A percentile compares a stretch with the other conserved stretches of the same genome.
Evolutionary conservation across 805 yeast species (phyloP).

Genomic region (Yamadazyma scolyti): DNA sequence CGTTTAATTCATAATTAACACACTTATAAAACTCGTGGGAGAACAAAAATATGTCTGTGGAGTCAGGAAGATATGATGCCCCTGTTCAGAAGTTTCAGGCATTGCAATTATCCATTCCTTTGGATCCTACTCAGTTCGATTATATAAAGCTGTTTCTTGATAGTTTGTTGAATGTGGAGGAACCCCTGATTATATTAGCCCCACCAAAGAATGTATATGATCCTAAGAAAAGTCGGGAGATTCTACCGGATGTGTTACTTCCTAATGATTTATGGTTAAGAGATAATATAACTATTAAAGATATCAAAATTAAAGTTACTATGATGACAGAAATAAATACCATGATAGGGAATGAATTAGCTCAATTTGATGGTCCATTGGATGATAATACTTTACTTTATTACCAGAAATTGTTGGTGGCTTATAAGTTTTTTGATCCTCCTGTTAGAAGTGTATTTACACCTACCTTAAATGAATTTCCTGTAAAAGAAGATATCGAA

Average conservation of each 20-base stretch:
- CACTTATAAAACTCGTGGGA: too few species aligned
- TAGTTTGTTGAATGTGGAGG: constrained; percentile 8
- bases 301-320: constrained; percentile 27
- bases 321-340: constrained; percentile 29
- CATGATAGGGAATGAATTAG: constrained; percentile 21
- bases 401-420: constrained; percentile 28
- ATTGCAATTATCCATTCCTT: constrained; percentile 5
- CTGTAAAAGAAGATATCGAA: constrained; percentile 16
- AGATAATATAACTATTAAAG: constrained; percentile 26
- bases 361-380: constrained; percentile 6
- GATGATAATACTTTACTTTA: constrained; percentile 26
- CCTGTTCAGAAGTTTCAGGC: constrained; percentile 7
- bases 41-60: constrained; percentile 1
- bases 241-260: constrained; percentile 29
- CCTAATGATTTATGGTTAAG: constrained; percentile 37
- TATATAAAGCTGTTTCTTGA: constrained; percentile 9
- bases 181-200: constrained; percentile 4
- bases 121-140: constrained; percentile 11
- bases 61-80: background rate
- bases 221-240: constrained; percentile 13
- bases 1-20: too few species aligned
- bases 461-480: background rate
- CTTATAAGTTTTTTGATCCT: constrained; percentile 27
- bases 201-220: background rate
- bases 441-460: constrained; percentile 9